Evolutionary conservation across 768 basidiomycete species (phyloP).

Genomic region (Lactarius pseudohatsudake): DNA sequence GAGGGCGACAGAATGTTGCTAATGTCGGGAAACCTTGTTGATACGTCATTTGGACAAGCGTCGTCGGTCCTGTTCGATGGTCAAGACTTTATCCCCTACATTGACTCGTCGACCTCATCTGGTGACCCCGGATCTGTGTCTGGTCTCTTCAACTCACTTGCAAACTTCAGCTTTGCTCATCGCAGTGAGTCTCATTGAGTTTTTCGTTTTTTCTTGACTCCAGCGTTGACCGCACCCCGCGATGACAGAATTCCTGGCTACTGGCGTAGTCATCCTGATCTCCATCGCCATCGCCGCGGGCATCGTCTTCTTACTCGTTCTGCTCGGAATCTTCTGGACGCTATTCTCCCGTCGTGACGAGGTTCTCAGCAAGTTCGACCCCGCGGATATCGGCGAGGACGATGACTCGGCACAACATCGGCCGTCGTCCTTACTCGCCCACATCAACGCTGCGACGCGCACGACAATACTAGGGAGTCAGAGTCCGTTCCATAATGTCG

Average conservation of each 20-base stretch:
- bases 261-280: constrained; percentile 92
- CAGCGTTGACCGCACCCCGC: constrained; percentile 24
- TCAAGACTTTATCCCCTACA: constrained; percentile 74
- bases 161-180: constrained; percentile 72
- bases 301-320: constrained; percentile 81
- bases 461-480: constrained; percentile 70
- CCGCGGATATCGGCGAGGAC: constrained; percentile 68
- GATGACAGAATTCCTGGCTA: constrained; percentile 75
- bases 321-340: constrained; percentile 87
- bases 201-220: constrained; percentile 5
- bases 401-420: constrained; percentile 69
- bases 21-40: constrained; percentile 75
- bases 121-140: constrained; percentile 72
- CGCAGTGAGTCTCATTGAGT: constrained; percentile 50
- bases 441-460: constrained; percentile 88
- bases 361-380: constrained; percentile 61
- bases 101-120: constrained; percentile 61
- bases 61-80: constrained; percentile 91
- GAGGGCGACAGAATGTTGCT: constrained; percentile 87
- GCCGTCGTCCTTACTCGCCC: constrained; percentile 84
- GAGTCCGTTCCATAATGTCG: constrained; percentile 40
- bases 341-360: constrained; percentile 83
- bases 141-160: constrained; percentile 80
- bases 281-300: constrained; percentile 97
- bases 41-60: constrained; percentile 70